Evolutionary conservation across 176 grass and related monocot species (phyloP), one percentile per base, ranked within the genome.

Genomic region (Poa annua): DNA sequence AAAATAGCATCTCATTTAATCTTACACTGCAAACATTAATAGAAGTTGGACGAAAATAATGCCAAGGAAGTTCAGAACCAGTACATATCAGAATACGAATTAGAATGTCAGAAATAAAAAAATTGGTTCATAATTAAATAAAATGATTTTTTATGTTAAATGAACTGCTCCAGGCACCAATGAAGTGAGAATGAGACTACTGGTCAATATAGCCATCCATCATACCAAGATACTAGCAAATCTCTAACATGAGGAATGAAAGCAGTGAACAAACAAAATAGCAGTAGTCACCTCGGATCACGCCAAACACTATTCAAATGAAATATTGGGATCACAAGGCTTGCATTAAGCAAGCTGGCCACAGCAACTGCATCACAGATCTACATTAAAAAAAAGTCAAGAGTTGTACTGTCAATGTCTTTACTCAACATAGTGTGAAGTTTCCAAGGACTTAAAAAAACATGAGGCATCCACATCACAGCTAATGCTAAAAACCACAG

Each of bases 231-330:
- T 52, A 29, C 29, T 29, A 8, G 22, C 48, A 79, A 79, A 32
- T 77, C 0, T 69, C 22, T 45, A 54, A 54, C 25, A 25, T 33
- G 79, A 87, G 8, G 4, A 26, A 69, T 63, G 8, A 25, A 47
- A n/a, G 14, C 25, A n/a, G 19, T 44, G 20, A 81, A 29, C 51
- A 52, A 49, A 49, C 4, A 77, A 71, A 84, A 54, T 35, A 66
- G 17, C 2, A 49, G 7, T 47, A 77, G 53, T 78, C 71, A 98
- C 96, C 96, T 98, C 42, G 89, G 78, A 88, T 98, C 96, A 61
- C 88, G 91, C 92, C 96, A 98, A 55, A 98, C 96, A 20, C 92
- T 98, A 77, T 98, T 95, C 52, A 98, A 83, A 91, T 98, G 92
- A 84, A 98, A 93, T 66, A 88, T 80, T 77, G 96, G 96, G 84